Evolutionary conservation across 495 filamentous ascomycete genomes (phyloP).

Genomic region (Pseudoneurospora amorphoporcata): DNA sequence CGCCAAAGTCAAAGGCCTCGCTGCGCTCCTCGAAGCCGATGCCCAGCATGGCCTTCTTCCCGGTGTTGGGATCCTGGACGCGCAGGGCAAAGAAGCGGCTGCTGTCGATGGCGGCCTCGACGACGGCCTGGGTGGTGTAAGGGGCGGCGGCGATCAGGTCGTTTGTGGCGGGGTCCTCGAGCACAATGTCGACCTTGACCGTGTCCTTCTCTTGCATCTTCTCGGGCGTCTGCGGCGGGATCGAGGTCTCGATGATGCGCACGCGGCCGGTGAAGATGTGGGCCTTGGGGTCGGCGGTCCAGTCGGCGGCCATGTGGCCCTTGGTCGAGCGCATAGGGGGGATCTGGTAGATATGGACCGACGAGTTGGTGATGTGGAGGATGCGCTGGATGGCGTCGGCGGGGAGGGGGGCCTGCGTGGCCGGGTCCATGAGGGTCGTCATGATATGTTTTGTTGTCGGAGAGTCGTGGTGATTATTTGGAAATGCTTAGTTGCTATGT

Average conservation of each 20-base stretch:
- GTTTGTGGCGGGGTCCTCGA: slow-evolving; percentile 61
- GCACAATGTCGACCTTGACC: slow-evolving; percentile 58
- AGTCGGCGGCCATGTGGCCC: slow-evolving; percentile 62
- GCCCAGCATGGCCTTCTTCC: slow-evolving; percentile 64
- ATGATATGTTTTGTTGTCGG: slow-evolving; percentile 9
- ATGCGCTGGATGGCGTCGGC: slow-evolving; percentile 66
- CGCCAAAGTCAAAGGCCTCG: slow-evolving; percentile 72
- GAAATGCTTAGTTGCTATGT: background rate
- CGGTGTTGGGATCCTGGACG: slow-evolving; percentile 58
- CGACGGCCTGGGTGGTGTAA: slow-evolving; percentile 46
- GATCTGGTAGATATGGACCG: slow-evolving; percentile 72
- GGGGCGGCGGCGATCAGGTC: slow-evolving; percentile 72
- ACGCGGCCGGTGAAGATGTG: slow-evolving; percentile 76
- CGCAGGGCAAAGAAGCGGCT: slow-evolving; percentile 70
- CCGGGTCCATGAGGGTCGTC: slow-evolving; percentile 42
- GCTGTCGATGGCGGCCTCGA: slow-evolving; percentile 64
- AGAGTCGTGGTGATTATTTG: background rate
- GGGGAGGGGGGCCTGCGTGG: slow-evolving; percentile 46
- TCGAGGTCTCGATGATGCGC: slow-evolving; percentile 65
- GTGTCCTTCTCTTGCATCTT: slow-evolving; percentile 29
- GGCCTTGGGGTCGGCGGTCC: slow-evolving; percentile 59
- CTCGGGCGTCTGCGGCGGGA: slow-evolving; percentile 7
- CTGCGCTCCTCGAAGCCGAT: slow-evolving; percentile 76
- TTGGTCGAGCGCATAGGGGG: slow-evolving; percentile 59
- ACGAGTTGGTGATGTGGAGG: slow-evolving; percentile 51